These are phyloP conservation scores for Colletotrichum falcatum DNA, from an alignment of 2,329 filamentous ascomycete genomes.

Conservation along the genomic window DNA sequence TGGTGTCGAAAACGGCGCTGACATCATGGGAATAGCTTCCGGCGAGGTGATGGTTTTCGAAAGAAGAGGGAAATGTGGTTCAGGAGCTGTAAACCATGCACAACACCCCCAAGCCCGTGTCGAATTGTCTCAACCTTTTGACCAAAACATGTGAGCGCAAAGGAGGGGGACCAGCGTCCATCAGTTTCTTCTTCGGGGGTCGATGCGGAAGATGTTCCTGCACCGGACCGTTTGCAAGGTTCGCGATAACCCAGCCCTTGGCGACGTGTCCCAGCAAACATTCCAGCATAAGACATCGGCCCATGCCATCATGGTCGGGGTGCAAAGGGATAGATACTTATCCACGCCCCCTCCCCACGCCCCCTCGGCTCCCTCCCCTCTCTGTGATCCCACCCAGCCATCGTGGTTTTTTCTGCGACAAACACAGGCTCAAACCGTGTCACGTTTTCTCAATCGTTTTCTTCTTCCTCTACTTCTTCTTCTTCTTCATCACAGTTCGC, in stretches of 20 bases:
- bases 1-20: conserved; percentile 7
- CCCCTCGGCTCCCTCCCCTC: background rate
- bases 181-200: conserved; percentile 17
- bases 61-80: background rate
- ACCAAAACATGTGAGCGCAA: background rate
- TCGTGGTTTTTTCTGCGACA: background rate
- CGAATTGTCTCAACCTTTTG: conserved; percentile 10
- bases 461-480: too few species aligned
- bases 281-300: conserved; percentile 12
- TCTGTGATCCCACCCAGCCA: background rate
- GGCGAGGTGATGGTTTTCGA: background rate
- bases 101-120: conserved; percentile 3
- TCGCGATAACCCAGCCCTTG: background rate
- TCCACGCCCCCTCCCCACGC: background rate
- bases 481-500: background rate
- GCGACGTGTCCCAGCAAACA: conserved; percentile 9
- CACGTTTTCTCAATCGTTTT: background rate
- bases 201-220: background rate
- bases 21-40: conserved; percentile 10
- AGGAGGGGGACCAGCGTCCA: background rate
- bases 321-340: conserved; percentile 11
- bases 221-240: background rate
- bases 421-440: background rate
- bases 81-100: background rate
- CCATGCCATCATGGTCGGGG: conserved; percentile 3